These are phyloP conservation scores for Colletotrichum sojae DNA, from an alignment of 2,329 filamentous ascomycete genomes.

Conservation along the genomic window DNA sequence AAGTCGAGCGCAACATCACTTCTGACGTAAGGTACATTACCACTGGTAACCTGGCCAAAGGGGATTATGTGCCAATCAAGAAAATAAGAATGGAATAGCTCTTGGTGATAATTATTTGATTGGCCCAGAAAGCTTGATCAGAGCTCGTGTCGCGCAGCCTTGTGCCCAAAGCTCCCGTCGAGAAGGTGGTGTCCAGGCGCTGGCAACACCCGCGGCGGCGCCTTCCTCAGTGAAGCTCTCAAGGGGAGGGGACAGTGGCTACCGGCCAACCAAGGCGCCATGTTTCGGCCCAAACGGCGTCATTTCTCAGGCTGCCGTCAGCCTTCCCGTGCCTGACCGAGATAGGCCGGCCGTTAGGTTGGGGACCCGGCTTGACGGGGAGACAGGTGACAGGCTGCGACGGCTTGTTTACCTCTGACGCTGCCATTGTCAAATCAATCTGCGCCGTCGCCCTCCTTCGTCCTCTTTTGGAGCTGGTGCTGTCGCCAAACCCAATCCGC, in stretches of 20 bases:
- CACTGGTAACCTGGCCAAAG: neutral
- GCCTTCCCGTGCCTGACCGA: conserved; percentile 47
- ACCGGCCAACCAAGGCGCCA: conserved; percentile 28
- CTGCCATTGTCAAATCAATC: conserved; percentile 54
- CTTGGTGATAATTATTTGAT: neutral
- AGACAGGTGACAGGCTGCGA: conserved; percentile 33
- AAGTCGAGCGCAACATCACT: neutral
- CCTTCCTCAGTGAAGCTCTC: neutral
- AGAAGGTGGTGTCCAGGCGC: no score
- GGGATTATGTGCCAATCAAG: conserved; percentile 30
- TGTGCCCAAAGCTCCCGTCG: conserved; percentile 17
- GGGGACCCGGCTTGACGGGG: conserved; percentile 18
- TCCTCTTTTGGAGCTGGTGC: neutral
- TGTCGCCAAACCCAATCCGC: conserved; percentile 32
- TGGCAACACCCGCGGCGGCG: neutral
- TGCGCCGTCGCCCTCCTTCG: conserved; percentile 44
- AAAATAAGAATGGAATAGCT: conserved; percentile 1
- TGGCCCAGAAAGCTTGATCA: conserved; percentile 19
- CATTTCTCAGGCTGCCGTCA: conserved; percentile 45
- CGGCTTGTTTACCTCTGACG: conserved; percentile 36
- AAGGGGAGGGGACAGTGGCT: neutral
- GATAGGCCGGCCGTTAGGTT: conserved; percentile 12
- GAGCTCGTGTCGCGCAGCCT: conserved; percentile 38
- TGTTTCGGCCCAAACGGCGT: conserved; percentile 33
- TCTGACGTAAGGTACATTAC: conserved; percentile 14